phyloP scores from a whole-genome alignment of 2,329 filamentous ascomycete species.

The Pseudocercospora cruenta region DNA sequence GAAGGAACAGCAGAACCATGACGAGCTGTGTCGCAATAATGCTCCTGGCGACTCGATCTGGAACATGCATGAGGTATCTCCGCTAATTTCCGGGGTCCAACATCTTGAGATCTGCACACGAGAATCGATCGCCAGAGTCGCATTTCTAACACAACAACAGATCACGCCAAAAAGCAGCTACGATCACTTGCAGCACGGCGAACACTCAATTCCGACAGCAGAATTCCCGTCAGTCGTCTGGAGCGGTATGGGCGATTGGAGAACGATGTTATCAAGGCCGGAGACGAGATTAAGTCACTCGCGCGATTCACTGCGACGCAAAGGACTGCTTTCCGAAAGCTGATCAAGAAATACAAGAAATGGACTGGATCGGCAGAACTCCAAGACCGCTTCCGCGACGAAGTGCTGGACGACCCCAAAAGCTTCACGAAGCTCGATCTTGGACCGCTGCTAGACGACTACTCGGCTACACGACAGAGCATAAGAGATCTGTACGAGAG shows the following conservation, averaged over 20 bases:
- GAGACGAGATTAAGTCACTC: slow-evolving; percentile 71
- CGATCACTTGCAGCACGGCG: slow-evolving; percentile 31
- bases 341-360: slow-evolving; percentile 86
- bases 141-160: slow-evolving; percentile 19
- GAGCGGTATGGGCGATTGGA: slow-evolving; percentile 57
- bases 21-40: slow-evolving; percentile 5
- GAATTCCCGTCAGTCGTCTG: slow-evolving; percentile 50
- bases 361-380: slow-evolving; percentile 76
- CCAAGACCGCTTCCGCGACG: slow-evolving; percentile 66
- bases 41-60: background rate
- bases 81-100: slow-evolving; percentile 10
- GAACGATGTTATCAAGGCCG: slow-evolving; percentile 59
- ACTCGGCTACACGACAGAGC: slow-evolving; percentile 50
- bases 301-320: slow-evolving; percentile 75
- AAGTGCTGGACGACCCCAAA: slow-evolving; percentile 67
- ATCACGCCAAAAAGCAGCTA: slow-evolving; percentile 37
- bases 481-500: slow-evolving; percentile 50
- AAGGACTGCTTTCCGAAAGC: slow-evolving; percentile 75
- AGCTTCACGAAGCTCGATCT: slow-evolving; percentile 74
- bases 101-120: background rate
- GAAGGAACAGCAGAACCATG: background rate
- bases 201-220: slow-evolving; percentile 27
- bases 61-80: slow-evolving; percentile 9
- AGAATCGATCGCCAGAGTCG: background rate
- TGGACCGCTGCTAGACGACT: slow-evolving; percentile 53